A percentile compares a stretch with the other conserved stretches of the same genome.
Conservation (phyloP, 768 basidiomycete species). For the Strobilomyces echinocephalus region DNA sequence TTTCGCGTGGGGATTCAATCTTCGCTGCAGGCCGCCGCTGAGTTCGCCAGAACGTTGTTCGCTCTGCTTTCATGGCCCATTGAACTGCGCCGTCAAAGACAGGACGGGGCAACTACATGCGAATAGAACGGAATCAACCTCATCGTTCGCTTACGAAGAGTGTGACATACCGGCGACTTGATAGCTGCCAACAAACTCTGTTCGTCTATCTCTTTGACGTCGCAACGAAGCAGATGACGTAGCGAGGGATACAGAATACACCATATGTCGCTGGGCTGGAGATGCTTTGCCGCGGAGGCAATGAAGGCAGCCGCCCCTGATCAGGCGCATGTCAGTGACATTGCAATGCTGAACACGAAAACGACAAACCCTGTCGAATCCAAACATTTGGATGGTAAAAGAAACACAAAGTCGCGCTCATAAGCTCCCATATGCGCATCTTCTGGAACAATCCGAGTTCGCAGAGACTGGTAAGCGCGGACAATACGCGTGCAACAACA, state of each 20-base stretch:
- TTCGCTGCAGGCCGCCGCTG: constrained; percentile 44
- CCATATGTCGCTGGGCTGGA: constrained; percentile 90
- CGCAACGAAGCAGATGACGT: constrained; percentile 79
- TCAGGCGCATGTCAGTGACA: constrained; percentile 2
- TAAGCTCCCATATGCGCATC: constrained; percentile 95
- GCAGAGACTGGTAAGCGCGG: constrained; percentile 80
- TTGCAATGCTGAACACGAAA: background rate
- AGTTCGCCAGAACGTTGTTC: constrained; percentile 73
- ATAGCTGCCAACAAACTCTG: constrained; percentile 68
- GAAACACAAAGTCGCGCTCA: constrained; percentile 83
- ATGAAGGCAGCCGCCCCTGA: constrained; percentile 85
- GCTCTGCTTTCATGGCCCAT: constrained; percentile 85
- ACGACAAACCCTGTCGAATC: constrained; percentile 81
- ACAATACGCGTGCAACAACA: constrained; percentile 88
- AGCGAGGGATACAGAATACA: constrained; percentile 93
- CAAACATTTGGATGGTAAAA: constrained; percentile 93
- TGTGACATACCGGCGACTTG: constrained; percentile 65
- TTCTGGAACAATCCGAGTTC: constrained; percentile 89
- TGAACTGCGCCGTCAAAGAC: constrained; percentile 81
- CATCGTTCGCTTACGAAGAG: background rate
- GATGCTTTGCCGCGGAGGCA: constrained; percentile 74
- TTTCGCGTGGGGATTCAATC: constrained; percentile 67
- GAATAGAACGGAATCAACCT: background rate
- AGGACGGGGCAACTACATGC: constrained; percentile 51
- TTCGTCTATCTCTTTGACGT: constrained; percentile 71